Evolutionary conservation across 768 basidiomycete species (phyloP), one percentile per base, ranked within the genome.

Genomic region (Zangia roseola): DNA sequence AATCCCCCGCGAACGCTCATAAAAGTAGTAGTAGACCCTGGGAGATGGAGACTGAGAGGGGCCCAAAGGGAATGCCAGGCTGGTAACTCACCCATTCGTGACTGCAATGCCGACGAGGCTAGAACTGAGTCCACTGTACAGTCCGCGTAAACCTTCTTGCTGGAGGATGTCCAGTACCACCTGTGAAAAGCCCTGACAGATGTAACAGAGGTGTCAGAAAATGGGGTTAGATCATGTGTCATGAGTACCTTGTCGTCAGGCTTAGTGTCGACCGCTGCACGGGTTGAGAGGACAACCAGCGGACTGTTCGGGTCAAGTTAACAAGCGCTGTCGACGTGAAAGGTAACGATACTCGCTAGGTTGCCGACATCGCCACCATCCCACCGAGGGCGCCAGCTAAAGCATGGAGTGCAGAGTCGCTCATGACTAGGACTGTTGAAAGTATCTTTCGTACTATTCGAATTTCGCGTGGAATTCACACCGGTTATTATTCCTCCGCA

Each of bases 11-110:
- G 83, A 81, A 35, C 83, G 79, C 63, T 91, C 89, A 61, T 91
- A 92, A 74, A 89, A 94, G 69, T 89, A 92, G 70, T 97, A 97
- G 64, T 97, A 97, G 6, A 91, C 86, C 2, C 93, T 93, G 56
- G 8, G 6, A 2, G 17, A 33, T 5, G 23, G 3, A 33, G 16
- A 34, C 23, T 10, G 24, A 41, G 24, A 14, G 19, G 10, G 6
- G 5, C n/a, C 31, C 8, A 21, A 36, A n/a, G 4, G 2, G 3
- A 19, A 17, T 2, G 34, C 23, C 46, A 30, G 63, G 71, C 31
- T 16, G 16, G 14, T 31, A 26, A 63, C 78, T 43, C 58, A 88
- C 91, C 88, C 88, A 59, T 98, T 98, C 17, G 97, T 97, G 28
- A 97, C 77, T 5, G 91, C 92, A 54, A 99, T 91, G 6, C 93